phyloP scores from a whole-genome alignment of 2,329 filamentous ascomycete genomes.

The Cytospora chrysosperma region DNA sequence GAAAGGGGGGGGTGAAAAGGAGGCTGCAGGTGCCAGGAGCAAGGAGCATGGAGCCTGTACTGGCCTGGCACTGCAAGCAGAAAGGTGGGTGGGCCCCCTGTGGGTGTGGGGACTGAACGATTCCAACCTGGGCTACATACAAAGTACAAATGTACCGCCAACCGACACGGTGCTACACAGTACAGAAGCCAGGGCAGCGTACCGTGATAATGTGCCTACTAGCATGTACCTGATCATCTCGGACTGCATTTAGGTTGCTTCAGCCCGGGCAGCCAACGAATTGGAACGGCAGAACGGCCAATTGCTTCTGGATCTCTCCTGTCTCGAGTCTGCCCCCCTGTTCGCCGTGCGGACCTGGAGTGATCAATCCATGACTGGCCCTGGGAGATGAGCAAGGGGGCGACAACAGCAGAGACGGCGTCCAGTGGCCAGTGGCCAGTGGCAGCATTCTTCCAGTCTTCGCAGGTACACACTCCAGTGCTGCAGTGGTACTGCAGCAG shows the following conservation, averaged over 20 bases:
- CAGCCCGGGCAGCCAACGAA: not conserved
- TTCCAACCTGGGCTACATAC: no score
- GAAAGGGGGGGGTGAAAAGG: conserved; percentile 25
- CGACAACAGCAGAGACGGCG: not conserved
- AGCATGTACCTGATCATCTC: not conserved
- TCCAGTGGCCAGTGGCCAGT: no score
- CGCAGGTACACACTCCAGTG: no score
- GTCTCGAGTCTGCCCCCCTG: not conserved
- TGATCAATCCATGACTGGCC: not conserved
- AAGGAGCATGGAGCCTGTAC: not conserved
- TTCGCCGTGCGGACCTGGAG: not conserved
- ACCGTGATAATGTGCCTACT: not conserved
- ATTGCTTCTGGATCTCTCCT: not conserved
- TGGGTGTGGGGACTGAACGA: not conserved
- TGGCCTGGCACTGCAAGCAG: not conserved
- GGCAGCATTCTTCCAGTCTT: no score
- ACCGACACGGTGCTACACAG: not conserved
- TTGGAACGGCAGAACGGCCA: not conserved
- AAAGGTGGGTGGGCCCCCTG: not conserved
- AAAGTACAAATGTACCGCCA: not conserved
- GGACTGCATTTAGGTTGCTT: not conserved
- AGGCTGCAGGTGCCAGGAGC: conserved; percentile 26
- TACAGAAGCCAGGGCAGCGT: not conserved
- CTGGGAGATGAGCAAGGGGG: conserved; percentile 8
- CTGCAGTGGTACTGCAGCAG: no score